Evolutionary conservation across 1,284 basidiomycete genomes (phyloP).

Genomic region (Chalciporus sp.): DNA sequence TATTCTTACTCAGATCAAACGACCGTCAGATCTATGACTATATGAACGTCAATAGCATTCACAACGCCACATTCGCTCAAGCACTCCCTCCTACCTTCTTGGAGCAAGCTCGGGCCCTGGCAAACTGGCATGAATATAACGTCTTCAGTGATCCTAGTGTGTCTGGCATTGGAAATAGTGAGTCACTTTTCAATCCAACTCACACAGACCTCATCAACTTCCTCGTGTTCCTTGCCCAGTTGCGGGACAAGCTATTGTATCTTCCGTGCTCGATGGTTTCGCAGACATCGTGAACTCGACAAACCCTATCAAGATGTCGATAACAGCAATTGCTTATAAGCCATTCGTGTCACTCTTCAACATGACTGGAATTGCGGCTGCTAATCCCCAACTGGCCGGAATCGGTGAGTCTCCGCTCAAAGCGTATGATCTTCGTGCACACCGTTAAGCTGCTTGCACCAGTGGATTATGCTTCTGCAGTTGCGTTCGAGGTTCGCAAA

Average conservation of each 20-base stretch:
- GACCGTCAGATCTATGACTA: constrained; percentile 65
- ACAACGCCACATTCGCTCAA: constrained; percentile 62
- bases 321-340: constrained; percentile 76
- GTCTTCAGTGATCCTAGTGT: constrained; percentile 63
- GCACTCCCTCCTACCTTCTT: constrained; percentile 56
- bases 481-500: constrained; percentile 72
- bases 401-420: constrained; percentile 50
- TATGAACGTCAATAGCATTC: constrained; percentile 73
- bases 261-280: constrained; percentile 63
- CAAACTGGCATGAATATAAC: constrained; percentile 76
- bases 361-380: constrained; percentile 61
- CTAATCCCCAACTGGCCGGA: constrained; percentile 58
- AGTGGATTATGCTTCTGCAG: constrained; percentile 75
- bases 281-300: constrained; percentile 58
- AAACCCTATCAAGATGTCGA: constrained; percentile 65
- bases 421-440: constrained; percentile 12
- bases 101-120: constrained; percentile 63
- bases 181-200: constrained; percentile 20
- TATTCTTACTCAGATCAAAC: background rate
- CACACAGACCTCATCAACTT: constrained; percentile 7
- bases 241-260: constrained; percentile 68
- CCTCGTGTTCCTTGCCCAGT: constrained; percentile 43
- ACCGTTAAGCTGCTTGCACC: constrained; percentile 22
- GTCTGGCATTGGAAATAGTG: constrained; percentile 73
- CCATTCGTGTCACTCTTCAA: constrained; percentile 83